Evolutionary conservation across 2,329 filamentous ascomycete species (phyloP), one percentile per base, ranked within the genome.

Genomic region (Dactylellina haptotyla): DNA sequence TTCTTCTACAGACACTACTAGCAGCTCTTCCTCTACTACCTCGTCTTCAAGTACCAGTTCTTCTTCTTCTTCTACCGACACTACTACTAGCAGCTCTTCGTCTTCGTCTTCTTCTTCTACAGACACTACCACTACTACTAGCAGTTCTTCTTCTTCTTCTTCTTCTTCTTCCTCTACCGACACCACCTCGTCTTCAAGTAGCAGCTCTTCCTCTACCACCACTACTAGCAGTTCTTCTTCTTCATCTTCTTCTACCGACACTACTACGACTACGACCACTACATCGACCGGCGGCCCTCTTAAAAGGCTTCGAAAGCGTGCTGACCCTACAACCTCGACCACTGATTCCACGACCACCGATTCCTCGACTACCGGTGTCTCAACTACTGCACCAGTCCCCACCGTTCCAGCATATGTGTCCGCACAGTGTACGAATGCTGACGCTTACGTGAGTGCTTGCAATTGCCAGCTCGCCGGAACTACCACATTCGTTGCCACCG

Each of bases 361-460:
- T 8, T 14, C 23, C n/a, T 20, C 23, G 10, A 50, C 26, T 9
- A 53, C 48, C n/a, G 28, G 10, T 8, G n/a, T n/a, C n/a, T n/a
- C n/a, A n/a, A n/a, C 25, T 9, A 9, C 26, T 5, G 9, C 28
- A 4, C 6, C 6, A 18, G 26, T 20, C 9, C 10, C 16, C n/a
- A 34, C 9, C 28, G 23, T 34, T 20, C 48, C 48, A 53, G 26
- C 28, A n/a, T 4, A 10, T 53, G 45, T 23, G 26, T 25, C n/a
- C 9, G 45, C 5, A 30, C 25, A 14, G 45, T 53, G 3, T 54
- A 6, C 3, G 2, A 12, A 34, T 43, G 58, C 8, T 23, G 14
- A 9, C 6, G 9, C 16, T 45, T 64, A 45, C 26, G 53, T 48
- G 2, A 54, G 37, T 16, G 59, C 59, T 8, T 64, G 59, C 48